Evolutionary conservation across 331 rosid genomes (phyloP), one percentile per base, ranked within the genome.

Genomic region (Quercus phellos): DNA sequence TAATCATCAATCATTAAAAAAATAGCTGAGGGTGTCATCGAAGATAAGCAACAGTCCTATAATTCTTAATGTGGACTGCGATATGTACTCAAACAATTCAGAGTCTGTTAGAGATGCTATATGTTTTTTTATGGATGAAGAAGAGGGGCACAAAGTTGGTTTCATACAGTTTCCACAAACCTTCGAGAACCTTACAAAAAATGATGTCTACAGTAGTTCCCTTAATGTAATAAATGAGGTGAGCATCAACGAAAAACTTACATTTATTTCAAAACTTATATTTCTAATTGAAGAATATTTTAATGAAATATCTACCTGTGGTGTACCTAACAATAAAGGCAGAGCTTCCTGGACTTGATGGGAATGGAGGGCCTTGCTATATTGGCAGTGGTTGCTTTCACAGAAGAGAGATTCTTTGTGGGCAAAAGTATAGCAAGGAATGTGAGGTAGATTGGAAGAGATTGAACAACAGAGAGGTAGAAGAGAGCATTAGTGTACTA

Each of bases 11-110:
- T 10, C 6, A 50, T 14, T 7, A 22, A 34, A 42, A 1, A 24
- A 24, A 22, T n/a, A 91, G 97, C 30, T 91, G 27, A 88, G 95
- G 63, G 93, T 91, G 81, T 93, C 98, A 73, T 93, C 96, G 0
- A 80, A 64, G 59, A 91, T 93, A 13, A 93, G 94, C 89, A 89
- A 91, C 1, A 89, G 94, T 7, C 68, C 85, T 51, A 60, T 93
- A 14, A 84, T 88, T 83, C 91, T 91, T 16, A 93, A 80, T 18
- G 90, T 90, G 56, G 97, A 93, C n/a, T 91, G 97, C 85, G 96
- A 91, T 72, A 93, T 93, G 98, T 86, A 84, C 70, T 88, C 97
- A 51, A 91, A 91, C 87, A 89, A 79, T 66, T 89, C 91, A 16
- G 46, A 82, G 67, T 86, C 94, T 22, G 76, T 87, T 30, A 86